Evolutionary conservation across 768 basidiomycete species (phyloP), one percentile per base, ranked within the genome.

Genomic region (Kwoniella dendrophila): DNA sequence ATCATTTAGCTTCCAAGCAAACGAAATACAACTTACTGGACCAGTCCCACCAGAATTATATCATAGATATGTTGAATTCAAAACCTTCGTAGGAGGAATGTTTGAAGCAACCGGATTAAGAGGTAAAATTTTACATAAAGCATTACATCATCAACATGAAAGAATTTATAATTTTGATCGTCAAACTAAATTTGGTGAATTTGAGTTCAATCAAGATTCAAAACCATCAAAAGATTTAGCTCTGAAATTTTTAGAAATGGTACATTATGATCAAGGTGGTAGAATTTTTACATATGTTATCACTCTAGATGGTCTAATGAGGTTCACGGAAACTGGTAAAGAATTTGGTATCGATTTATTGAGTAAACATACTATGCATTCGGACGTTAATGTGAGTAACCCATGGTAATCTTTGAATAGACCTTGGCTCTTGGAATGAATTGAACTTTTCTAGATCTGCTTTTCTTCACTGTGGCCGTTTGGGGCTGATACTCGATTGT

Each of bases 311-410:
- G 90, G 89, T 63, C 84, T 88, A 8, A 83, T 90, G 66, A 84
- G 90, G 22, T 91, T 92, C 79, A 90, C 89, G 27, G 90, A 91
- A 77, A 92, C 90, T 2, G 90, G 90, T 16, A 89, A 89, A 11
- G 87, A 88, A 33, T 92, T 92, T 80, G 89, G 90, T 70, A 88
- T 90, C 63, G 88, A 91, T 78, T 88, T 91, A 73, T 88, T 87
- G 43, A 88, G 87, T 27, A 92, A 93, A 79, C 91, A 92, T 72
- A 90, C 89, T 4, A 82, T 92, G 73, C 90, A 92, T 79, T 82
- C 86, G 41, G 79, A 82, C 64, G 81, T 82, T 26, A 88, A 90
- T 40, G 73, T 74, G 52, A 68, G 73, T 66, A 11, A 7, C n/a
- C n/a, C n/a, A n/a, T n/a, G n/a, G n/a, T n/a, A n/a, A n/a, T n/a